Evolutionary conservation across 164 flowering plant genomes (phyloP).

Genomic region (Liriodendron chinense): DNA sequence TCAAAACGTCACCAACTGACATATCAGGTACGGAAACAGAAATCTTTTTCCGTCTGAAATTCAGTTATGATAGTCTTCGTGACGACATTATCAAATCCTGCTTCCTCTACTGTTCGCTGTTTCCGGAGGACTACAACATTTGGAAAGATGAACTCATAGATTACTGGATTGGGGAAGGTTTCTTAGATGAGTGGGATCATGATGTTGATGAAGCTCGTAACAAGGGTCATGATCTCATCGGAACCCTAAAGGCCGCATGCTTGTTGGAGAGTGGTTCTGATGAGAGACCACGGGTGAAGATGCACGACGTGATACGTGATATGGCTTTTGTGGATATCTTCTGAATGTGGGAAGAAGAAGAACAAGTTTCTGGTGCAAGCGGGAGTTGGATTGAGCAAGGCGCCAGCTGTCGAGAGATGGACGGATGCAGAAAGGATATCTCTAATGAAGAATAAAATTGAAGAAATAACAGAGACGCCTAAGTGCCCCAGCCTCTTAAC

Average conservation of each 20-base stretch:
- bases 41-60: conserved; percentile 4
- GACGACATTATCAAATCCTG: background rate
- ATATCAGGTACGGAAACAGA: background rate
- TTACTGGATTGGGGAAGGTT: conserved; percentile 17
- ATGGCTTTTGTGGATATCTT: conserved; percentile 17
- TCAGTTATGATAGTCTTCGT: conserved; percentile 13
- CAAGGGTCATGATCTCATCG: conserved; percentile 9
- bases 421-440: conserved; percentile 11
- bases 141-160: conserved; percentile 4
- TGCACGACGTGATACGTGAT: conserved; percentile 15
- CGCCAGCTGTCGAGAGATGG: conserved; percentile 8
- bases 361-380: conserved; percentile 9
- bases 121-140: conserved; percentile 12
- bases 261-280: conserved; percentile 8
- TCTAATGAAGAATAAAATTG: conserved; percentile 7
- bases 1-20: background rate
- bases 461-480: background rate
- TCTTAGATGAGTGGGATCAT: conserved; percentile 6
- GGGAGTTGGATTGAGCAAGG: background rate
- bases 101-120: conserved; percentile 12
- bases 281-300: conserved; percentile 10
- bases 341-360: background rate
- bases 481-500: conserved; percentile 19
- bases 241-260: conserved; percentile 13
- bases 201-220: conserved; percentile 3